Evolutionary conservation across 2,329 filamentous ascomycete genomes (phyloP), one percentile per base, ranked within the genome.

Genomic region (Aspergillus chevalieri): DNA sequence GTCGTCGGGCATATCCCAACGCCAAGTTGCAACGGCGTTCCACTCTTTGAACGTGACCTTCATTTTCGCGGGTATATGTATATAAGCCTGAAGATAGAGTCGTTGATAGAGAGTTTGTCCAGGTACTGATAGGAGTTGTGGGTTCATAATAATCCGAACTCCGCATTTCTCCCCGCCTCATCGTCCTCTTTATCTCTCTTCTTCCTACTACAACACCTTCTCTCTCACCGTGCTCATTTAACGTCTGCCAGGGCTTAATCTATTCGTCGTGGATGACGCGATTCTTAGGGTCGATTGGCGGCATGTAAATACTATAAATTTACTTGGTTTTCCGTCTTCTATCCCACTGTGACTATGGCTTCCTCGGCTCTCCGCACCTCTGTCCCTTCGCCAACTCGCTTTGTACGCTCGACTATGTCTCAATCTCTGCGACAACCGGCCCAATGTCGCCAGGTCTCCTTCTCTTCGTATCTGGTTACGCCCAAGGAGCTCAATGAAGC

Each of bases 1-100:
- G 73, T 96, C 92, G 62, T 95, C 90, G 21, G 92, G 90, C 64
- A 97, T 88, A 68, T 97, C 89, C 93, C 93, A 98, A 57, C 89
- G 85, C 93, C 93, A 98, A 48, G 90, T 92, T 15, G 93, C 93
- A 54, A 98, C 89, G 3, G 90, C 87, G 63, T 93, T 86, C 89
- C 92, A 97, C 66, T 89, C 82, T 64, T 86, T 88, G 72, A 97
- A 93, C 44, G 84, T 93, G 75, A 97, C 89, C 74, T 95, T 97
- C 93, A 98, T 98, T 67, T 56, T 47, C 44, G 45, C 36, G 42
- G 44, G 43, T 34, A 28, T 44, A 30, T 43, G 41, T 19, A 14
- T 10, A 28, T 28, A 9, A 28, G 26, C 26, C 26, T 28, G 26
- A 28, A 28, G 26, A 28, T 30, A 12, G 26, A 30, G 26, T 30